These are phyloP conservation scores for Aristolochia californica DNA, from an alignment of 164 flowering plant species.

Conservation along the genomic window DNA sequence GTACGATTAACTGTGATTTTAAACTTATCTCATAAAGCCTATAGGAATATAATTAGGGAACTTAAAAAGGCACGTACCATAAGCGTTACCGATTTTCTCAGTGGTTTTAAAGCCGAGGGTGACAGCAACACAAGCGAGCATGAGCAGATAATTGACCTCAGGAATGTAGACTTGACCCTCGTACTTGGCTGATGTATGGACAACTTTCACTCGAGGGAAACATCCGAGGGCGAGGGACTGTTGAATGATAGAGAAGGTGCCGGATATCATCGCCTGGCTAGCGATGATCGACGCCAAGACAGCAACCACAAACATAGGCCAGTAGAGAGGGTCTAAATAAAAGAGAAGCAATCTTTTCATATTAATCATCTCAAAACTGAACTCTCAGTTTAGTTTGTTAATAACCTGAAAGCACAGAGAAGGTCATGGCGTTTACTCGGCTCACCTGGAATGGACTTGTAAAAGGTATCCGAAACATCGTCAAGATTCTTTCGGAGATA, in stretches of 20 bases:
- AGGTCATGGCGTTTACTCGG: background rate
- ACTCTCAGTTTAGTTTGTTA: background rate
- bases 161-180: constrained; percentile 36
- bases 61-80: constrained; percentile 47
- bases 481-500: constrained; percentile 37
- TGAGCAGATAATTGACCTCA: constrained; percentile 47
- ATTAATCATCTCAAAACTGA: background rate
- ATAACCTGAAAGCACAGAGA: background rate
- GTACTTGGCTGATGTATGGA: constrained; percentile 47
- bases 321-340: constrained; percentile 32
- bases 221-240: constrained; percentile 53
- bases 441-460: constrained; percentile 51
- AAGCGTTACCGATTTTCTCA: constrained; percentile 57
- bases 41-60: no score
- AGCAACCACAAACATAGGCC: constrained; percentile 73
- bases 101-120: constrained; percentile 47
- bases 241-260: constrained; percentile 49
- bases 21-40: no score
- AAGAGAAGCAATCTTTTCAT: background rate
- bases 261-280: constrained; percentile 64
- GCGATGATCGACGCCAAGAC: constrained; percentile 65
- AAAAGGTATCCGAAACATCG: constrained; percentile 35
- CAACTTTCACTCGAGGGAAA: constrained; percentile 48
- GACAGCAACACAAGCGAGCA: constrained; percentile 53
- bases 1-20: no score